Percentiles rank a stretch among this genome's conserved stretches.
Evolutionary conservation across 306 rosid species (phyloP).

Genomic region (Quercus cerris): DNA sequence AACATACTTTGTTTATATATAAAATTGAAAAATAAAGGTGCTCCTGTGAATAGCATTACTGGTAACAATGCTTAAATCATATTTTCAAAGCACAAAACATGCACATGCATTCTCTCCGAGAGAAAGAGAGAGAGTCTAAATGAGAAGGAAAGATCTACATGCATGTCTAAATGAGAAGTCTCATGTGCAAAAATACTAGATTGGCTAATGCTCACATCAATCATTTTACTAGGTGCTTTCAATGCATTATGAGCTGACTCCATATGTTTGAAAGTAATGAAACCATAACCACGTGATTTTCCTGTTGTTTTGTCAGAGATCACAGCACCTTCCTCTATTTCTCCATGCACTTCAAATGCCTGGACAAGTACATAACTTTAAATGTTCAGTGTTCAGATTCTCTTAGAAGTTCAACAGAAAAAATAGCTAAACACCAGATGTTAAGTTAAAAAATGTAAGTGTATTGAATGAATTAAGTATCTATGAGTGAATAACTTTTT

Average conservation of each 20-base stretch:
- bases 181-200: constrained; percentile 4
- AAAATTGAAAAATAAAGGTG: too few species aligned
- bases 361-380: constrained; percentile 13
- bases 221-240: constrained; percentile 72
- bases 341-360: constrained; percentile 78
- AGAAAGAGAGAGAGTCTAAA: background rate
- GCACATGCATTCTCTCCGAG: too few species aligned
- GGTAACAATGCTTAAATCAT: too few species aligned
- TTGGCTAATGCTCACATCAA: constrained; percentile 54
- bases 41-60: too few species aligned
- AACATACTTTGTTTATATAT: too few species aligned
- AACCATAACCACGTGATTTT: constrained; percentile 81
- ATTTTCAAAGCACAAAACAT: too few species aligned
- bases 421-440: constrained; percentile 3
- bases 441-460: background rate
- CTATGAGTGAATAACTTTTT: constrained; percentile 16
- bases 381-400: background rate
- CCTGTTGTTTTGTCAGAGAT: constrained; percentile 60
- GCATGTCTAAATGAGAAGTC: constrained; percentile 4
- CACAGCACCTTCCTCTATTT: constrained; percentile 83
- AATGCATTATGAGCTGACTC: constrained; percentile 73
- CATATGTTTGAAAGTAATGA: constrained; percentile 67
- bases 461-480: background rate
- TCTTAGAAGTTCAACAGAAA: background rate
- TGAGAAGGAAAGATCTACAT: background rate